Conservation (phyloP, 2,329 filamentous ascomycete genomes). For the Colletotrichum karsti region DNA sequence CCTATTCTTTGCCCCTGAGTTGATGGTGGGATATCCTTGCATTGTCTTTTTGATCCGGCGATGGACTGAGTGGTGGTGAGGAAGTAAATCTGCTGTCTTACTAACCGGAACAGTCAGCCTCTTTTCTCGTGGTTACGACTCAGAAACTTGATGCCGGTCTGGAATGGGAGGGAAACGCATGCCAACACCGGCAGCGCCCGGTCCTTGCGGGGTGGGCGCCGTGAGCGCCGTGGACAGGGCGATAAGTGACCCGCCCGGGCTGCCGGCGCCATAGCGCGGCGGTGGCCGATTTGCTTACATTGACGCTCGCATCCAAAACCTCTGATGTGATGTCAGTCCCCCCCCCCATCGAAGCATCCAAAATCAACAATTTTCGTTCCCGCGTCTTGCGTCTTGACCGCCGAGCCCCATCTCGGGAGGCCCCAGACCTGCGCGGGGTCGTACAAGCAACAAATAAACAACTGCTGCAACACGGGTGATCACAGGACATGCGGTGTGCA, state of each 20-base stretch:
- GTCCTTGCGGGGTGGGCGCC: not conserved
- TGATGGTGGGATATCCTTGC: not conserved
- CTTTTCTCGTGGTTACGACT: too few species aligned
- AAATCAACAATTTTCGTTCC: not conserved
- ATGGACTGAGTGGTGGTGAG: not conserved
- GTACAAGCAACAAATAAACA: not conserved
- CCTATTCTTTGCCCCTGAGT: not conserved
- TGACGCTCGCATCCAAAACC: too few species aligned
- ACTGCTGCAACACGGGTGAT: not conserved
- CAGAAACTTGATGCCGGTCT: too few species aligned
- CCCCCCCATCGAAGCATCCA: not conserved
- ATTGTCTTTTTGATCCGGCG: not conserved
- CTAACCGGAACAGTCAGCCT: not conserved
- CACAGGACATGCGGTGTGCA: constrained; percentile 8
- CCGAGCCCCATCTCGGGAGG: not conserved
- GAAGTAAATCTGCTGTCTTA: not conserved
- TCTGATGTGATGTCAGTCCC: too few species aligned
- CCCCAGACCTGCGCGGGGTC: not conserved
- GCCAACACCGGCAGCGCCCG: not conserved
- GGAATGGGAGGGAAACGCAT: not conserved
- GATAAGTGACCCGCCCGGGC: not conserved
- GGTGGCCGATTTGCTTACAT: not conserved
- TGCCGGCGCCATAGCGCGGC: not conserved
- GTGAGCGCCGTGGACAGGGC: not conserved
- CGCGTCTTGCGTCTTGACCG: not conserved